Evolutionary conservation across 257 asterid genomes (phyloP), one percentile per base, ranked within the genome.

Genomic region (Misopates orontium): DNA sequence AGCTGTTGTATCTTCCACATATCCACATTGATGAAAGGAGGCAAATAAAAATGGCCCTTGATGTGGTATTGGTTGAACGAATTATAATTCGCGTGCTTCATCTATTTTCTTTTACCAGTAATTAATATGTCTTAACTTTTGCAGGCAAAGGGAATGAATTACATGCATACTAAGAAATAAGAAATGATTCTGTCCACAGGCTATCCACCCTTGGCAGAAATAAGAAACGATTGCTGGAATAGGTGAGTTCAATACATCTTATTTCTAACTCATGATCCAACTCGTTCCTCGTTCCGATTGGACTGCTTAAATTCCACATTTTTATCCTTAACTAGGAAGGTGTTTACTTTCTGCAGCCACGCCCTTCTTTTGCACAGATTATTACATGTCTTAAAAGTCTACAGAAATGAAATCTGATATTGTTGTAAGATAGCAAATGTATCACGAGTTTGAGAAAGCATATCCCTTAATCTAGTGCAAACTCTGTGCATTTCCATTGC

Each of bases 161-260:
- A 86, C 42, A 93, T 93, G 99, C 96, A 23, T 58, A 19, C 62
- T 64, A 31, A 62, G 88, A 89, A 97, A 15, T 92, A 97, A 54
- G 98, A 84, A 73, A 78, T 89, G 97, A 90, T 92, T 75, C 98
- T 95, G 9, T 73, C 80, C 63, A 75, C 73, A 18, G 81, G 89
- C 70, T 93, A 92, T 78, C 93, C 93, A 10, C 65, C 71, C 56
- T 93, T 92, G 57, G 93, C 96, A 20, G 84, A 85, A 77, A 85
- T 89, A 60, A 89, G 89, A 62, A 80, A 70, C 1, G 86, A 85
- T 58, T 92, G 97, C 76, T 92, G 98, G 98, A 82, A 80, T n/a
- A n/a, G n/a, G n/a, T n/a, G n/a, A n/a, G n/a, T n/a, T n/a, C n/a
- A n/a, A n/a, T n/a, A n/a, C n/a, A n/a, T n/a, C n/a, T n/a, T n/a